phyloP scores from a whole-genome alignment of 116 monocot species.

The Thalassia testudinum region DNA sequence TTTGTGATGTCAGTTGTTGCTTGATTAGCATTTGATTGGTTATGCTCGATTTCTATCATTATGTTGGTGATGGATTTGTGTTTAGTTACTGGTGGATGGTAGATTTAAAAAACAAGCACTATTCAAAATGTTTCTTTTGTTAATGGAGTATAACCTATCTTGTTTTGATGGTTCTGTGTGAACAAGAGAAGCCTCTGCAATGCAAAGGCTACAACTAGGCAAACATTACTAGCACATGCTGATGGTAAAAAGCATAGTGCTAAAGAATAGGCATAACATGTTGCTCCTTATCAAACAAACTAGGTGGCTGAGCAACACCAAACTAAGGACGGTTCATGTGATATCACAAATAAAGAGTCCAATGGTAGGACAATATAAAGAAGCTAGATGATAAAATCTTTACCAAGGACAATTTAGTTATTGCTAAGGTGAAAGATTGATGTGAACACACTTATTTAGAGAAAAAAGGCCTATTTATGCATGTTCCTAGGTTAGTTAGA shows the following conservation, averaged over 20 bases:
- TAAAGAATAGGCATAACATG: constrained; percentile 82
- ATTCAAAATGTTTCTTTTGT: too few species aligned
- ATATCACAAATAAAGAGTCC: constrained; percentile 8
- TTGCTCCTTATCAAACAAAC: constrained; percentile 44
- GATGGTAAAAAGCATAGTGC: constrained; percentile 97
- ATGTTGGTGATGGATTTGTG: too few species aligned
- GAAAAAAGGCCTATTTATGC: too few species aligned
- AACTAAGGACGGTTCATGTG: constrained; percentile 7
- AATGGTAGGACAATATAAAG: constrained; percentile 14
- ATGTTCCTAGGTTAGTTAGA: too few species aligned
- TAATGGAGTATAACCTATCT: too few species aligned
- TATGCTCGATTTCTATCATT: too few species aligned
- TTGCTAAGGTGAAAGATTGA: not conserved
- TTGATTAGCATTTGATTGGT: too few species aligned
- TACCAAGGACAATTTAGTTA: not conserved
- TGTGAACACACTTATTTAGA: too few species aligned
- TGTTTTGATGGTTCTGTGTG: too few species aligned
- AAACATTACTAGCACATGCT: constrained; percentile 72
- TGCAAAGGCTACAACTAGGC: constrained; percentile 71
- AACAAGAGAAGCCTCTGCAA: constrained; percentile 95
- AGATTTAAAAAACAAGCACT: too few species aligned
- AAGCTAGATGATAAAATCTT: constrained; percentile 2
- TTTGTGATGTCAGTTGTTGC: too few species aligned
- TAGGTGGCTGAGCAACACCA: constrained; percentile 13
- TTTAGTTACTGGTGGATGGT: too few species aligned